Base-by-base conservation (phyloP, 192 early-diverging fungal genomes). In the Linnemannia hyalina region DNA sequence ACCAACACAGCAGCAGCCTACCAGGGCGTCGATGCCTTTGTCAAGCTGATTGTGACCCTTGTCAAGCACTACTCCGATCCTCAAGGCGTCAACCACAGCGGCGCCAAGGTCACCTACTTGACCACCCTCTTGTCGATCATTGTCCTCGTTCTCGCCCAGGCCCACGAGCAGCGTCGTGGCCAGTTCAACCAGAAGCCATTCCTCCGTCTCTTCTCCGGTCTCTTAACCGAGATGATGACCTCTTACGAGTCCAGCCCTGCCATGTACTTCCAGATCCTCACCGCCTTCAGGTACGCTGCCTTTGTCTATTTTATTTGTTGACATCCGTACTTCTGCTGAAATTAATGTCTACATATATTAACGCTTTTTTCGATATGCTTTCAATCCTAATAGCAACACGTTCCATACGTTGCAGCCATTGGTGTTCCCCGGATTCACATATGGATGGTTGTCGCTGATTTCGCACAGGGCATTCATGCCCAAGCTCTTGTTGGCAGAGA, bases 401-500 rank as follows among this genome's bases (percentile, higher is more conserved):
- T 94, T 99, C 87, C 90, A 94, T 78, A 94, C 96, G 3, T 82
- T 99, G 68, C 94, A 95, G 75, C 98, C 98, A 29, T 82, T 92
- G 26, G 93, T 93, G 74, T 93, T 99, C 78, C 98, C 98, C 63
- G 97, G 97, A 18, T 98, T 99, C 82, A 94, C 94, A 32, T 98
- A 97, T 85, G 95, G 96, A 49, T 99, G 98, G 98, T 90, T 99
- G 29, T 95, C 96, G 85, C 90, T 99, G 73, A 95, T 97, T 44
- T 96, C 98, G 38, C 98, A 99, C 85, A 91, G 98, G 0, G 93
- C 93, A 82, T 97, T 98, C 76, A 95, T 99, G 96, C 95, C 98
- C 32, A 95, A 95, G 60, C 90, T 99, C 42, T 87, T 97, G 41
- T 72, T 93, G 46, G 89, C 92, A 29, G 97, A 97, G 77, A 92